These are phyloP conservation scores for Acer saccharum DNA, from an alignment of 345 rosid genomes.

Conservation along the genomic window DNA sequence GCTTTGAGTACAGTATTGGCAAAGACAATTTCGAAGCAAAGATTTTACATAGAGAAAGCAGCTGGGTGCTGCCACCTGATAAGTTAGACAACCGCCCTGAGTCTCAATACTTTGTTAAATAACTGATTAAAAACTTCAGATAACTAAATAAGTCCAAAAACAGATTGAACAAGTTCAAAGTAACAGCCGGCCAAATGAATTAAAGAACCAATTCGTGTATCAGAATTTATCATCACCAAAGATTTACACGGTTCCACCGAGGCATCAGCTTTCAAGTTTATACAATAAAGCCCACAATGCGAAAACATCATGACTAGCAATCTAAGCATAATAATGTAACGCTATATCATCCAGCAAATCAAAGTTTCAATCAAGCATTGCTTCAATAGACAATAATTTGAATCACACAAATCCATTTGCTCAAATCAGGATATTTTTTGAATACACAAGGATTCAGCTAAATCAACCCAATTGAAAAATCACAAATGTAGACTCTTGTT, in stretches of 20 bases:
- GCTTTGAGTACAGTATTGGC: neutral
- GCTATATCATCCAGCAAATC: neutral
- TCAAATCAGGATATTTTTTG: neutral
- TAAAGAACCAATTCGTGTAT: neutral
- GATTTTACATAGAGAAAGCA: neutral
- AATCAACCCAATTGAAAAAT: neutral
- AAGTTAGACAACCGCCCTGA: neutral
- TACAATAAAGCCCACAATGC: neutral
- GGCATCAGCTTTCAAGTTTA: neutral
- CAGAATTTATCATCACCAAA: neutral
- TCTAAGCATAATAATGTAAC: neutral
- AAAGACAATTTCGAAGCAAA: neutral
- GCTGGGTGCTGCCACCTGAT: too few species aligned
- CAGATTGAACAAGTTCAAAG: neutral
- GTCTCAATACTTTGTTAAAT: neutral
- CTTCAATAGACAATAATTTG: too few species aligned
- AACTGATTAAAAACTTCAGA: neutral
- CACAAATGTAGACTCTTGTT: neutral
- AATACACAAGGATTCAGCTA: neutral
- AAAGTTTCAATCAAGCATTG: neutral
- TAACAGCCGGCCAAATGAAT: too few species aligned
- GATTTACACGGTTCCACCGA: neutral
- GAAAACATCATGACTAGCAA: neutral
- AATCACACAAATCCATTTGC: neutral
- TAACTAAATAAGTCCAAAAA: neutral